A percentile compares a stretch with the other conserved stretches of the same genome.
Conservation (phyloP, 768 basidiomycete species). For the Psilocybe sp. region DNA sequence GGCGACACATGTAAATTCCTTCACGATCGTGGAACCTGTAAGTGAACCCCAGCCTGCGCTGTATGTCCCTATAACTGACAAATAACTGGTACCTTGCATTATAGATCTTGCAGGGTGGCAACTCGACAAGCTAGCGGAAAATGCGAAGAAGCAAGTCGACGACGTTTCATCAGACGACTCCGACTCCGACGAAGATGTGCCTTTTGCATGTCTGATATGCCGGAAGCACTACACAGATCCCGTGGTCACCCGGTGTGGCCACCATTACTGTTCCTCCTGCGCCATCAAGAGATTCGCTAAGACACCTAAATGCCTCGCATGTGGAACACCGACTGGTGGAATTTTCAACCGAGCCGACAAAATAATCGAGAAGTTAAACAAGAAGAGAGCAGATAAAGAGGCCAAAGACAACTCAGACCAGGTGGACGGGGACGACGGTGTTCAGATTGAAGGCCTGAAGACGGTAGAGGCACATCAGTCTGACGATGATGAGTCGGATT, state of each 20-base stretch:
- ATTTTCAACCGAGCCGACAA: slow-evolving; percentile 97
- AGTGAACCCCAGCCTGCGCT: slow-evolving; percentile 28
- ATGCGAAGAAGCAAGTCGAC: slow-evolving; percentile 58
- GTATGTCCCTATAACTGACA: slow-evolving; percentile 1
- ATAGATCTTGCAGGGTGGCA: slow-evolving; percentile 98
- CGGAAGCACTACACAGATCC: slow-evolving; percentile 94
- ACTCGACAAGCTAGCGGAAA: slow-evolving; percentile 88
- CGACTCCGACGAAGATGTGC: slow-evolving; percentile 82
- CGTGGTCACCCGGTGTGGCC: slow-evolving; percentile 92
- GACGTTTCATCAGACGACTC: slow-evolving; percentile 56
- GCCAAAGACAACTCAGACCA: slow-evolving; percentile 46
- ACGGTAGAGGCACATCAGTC: slow-evolving; percentile 30
- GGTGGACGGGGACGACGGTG: slow-evolving; percentile 32
- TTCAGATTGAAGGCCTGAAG: slow-evolving; percentile 63
- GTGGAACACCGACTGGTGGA: slow-evolving; percentile 88
- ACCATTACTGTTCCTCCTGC: slow-evolving; percentile 94
- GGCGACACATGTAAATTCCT: slow-evolving; percentile 99
- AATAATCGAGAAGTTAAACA: slow-evolving; percentile 83
- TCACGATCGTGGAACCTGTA: slow-evolving; percentile 94
- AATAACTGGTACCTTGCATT: slow-evolving; percentile 2
- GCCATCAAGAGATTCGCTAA: slow-evolving; percentile 93
- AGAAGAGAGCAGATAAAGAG: slow-evolving; percentile 59
- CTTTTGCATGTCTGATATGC: slow-evolving; percentile 98
- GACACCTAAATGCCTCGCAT: slow-evolving; percentile 94
- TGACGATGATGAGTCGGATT: slow-evolving; percentile 20